phyloP scores from a whole-genome alignment of 805 yeast genomes.

The Candida chilensis region DNA sequence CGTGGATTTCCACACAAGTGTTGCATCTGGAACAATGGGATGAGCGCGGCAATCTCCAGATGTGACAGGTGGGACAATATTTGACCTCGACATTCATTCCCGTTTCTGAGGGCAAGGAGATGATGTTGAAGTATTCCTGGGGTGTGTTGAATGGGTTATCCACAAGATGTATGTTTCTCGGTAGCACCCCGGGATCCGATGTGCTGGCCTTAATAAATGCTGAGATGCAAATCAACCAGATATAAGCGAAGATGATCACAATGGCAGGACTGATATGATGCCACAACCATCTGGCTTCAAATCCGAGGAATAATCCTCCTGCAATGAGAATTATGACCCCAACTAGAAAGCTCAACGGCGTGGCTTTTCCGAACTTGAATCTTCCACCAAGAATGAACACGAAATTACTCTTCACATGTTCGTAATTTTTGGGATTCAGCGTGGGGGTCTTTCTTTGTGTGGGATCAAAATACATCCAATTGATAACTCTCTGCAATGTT shows the following conservation, averaged over 20 bases:
- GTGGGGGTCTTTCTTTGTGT: neutral
- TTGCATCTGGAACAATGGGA: conserved; percentile 66
- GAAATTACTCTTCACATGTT: conserved; percentile 14
- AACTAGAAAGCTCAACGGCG: conserved; percentile 17
- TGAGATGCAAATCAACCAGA: conserved; percentile 19
- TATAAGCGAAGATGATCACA: conserved; percentile 19
- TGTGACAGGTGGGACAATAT: conserved; percentile 26
- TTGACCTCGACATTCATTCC: conserved; percentile 20
- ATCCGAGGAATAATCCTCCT: conserved; percentile 19
- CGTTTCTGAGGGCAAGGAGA: conserved; percentile 11
- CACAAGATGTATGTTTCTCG: conserved; percentile 26
- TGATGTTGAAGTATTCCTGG: conserved; percentile 18
- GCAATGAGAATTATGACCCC: conserved; percentile 11
- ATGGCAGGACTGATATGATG: conserved; percentile 17
- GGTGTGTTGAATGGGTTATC: conserved; percentile 8
- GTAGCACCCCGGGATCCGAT: conserved; percentile 27
- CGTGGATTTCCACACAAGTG: conserved; percentile 54
- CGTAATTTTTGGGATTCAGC: conserved; percentile 14
- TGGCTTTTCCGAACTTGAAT: conserved; percentile 16
- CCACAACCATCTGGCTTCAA: conserved; percentile 22
- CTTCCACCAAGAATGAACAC: conserved; percentile 30
- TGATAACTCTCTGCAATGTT: neutral
- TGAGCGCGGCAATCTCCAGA: conserved; percentile 32
- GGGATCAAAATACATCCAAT: neutral
- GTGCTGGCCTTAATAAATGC: conserved; percentile 20